Conservation (phyloP, 257 asterid species). For the Prunella vulgaris region DNA sequence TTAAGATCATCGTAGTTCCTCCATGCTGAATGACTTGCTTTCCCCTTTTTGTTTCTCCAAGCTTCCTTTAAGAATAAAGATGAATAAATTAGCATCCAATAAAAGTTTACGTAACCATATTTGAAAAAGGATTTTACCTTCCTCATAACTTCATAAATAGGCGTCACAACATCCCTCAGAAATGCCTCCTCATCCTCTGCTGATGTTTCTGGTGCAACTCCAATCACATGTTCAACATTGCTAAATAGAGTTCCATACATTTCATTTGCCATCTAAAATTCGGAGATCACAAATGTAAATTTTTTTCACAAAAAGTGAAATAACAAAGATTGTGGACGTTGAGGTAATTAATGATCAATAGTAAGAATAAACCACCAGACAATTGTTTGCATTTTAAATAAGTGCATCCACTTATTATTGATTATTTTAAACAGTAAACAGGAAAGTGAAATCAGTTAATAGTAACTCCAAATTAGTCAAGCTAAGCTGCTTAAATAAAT, state of each 20-base stretch:
- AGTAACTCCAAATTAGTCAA: neutral
- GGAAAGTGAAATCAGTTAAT: neutral
- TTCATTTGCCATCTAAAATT: slow-evolving; percentile 78
- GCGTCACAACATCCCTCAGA: slow-evolving; percentile 78
- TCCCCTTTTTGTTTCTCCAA: slow-evolving; percentile 74
- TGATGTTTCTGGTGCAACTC: slow-evolving; percentile 49
- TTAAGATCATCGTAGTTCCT: slow-evolving; percentile 96
- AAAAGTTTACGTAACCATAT: slow-evolving; percentile 4
- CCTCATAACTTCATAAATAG: slow-evolving; percentile 73
- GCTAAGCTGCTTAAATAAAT: neutral
- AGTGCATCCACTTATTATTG: neutral
- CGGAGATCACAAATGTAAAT: slow-evolving; percentile 17
- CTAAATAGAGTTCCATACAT: slow-evolving; percentile 57
- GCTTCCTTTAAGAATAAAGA: slow-evolving; percentile 76
- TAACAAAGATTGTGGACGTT: neutral
- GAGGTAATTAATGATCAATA: neutral
- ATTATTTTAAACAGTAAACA: neutral
- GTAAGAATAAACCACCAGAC: neutral
- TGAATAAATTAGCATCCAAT: slow-evolving; percentile 23
- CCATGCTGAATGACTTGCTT: slow-evolving; percentile 96
- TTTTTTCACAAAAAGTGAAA: neutral
- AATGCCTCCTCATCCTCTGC: slow-evolving; percentile 72
- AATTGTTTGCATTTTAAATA: neutral
- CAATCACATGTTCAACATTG: slow-evolving; percentile 62
- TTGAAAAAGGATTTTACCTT: slow-evolving; percentile 44